Percentiles rank a stretch among this genome's conserved stretches.
These are phyloP conservation scores for Arachis hypogaea DNA, from an alignment of 306 rosid species.

Conservation along the genomic window DNA sequence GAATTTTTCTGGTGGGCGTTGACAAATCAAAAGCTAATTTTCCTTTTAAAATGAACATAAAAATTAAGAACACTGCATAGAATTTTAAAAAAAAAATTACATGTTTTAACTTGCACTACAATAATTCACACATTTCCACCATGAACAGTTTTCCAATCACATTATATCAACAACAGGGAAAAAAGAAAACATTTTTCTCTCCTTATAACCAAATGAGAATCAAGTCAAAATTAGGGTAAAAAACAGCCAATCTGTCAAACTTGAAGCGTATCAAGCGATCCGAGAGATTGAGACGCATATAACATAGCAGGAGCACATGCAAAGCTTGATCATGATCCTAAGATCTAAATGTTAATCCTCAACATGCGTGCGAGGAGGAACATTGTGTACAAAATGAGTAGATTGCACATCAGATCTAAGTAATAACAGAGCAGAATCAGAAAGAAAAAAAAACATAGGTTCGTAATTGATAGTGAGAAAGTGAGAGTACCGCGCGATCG, in stretches of 20 bases:
- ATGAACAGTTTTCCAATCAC: conserved; percentile 5
- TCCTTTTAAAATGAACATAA: too few relatives aligned
- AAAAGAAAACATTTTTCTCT: neutral
- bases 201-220: neutral
- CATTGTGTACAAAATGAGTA: conserved; percentile 1
- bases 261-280: conserved; percentile 13
- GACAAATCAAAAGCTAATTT: too few relatives aligned
- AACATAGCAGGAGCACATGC: conserved; percentile 19
- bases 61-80: neutral
- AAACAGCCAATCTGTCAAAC: neutral
- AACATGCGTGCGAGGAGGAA: neutral
- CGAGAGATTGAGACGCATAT: neutral
- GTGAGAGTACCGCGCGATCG: conserved; percentile 45
- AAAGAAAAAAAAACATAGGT: conserved; percentile 5
- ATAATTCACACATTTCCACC: neutral
- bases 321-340: conserved; percentile 26
- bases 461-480: neutral
- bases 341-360: conserved; percentile 2
- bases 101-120: neutral
- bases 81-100: neutral
- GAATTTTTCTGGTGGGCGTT: too few relatives aligned
- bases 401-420: conserved; percentile 32
- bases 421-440: neutral
- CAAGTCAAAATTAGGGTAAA: neutral
- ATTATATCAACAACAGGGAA: neutral